Percentiles rank a stretch among this genome's conserved stretches.
These are phyloP conservation scores for Alternaria arborescens DNA, from an alignment of 2,329 filamentous ascomycete genomes.

Conservation along the genomic window DNA sequence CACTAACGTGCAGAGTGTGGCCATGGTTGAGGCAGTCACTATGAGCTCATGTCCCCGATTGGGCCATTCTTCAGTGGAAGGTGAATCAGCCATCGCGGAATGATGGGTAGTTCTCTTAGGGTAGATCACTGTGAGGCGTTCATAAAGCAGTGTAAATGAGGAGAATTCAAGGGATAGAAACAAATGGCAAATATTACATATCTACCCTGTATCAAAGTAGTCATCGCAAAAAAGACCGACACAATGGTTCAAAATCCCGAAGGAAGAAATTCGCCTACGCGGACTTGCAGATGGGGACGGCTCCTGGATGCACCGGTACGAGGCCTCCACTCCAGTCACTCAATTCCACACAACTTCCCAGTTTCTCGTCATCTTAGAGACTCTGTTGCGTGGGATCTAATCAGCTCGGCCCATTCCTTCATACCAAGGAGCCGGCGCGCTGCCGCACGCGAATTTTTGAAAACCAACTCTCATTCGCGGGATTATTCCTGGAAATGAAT, in stretches of 20 bases:
- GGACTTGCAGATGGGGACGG: not conserved
- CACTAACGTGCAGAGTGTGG: slow-evolving; percentile 11
- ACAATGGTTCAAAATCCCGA: not conserved
- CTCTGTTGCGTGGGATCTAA: not conserved
- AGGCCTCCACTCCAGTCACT: not conserved
- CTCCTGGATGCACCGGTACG: not conserved
- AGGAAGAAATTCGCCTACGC: not conserved
- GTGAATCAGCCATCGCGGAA: not conserved
- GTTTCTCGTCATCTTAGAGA: not conserved
- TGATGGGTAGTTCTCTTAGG: not conserved
- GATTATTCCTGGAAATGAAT: not conserved
- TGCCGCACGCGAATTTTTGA: not conserved
- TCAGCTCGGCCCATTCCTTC: not conserved
- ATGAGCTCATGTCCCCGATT: slow-evolving; percentile 15
- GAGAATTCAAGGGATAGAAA: too few relatives aligned
- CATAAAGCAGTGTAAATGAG: not conserved
- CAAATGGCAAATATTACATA: not conserved
- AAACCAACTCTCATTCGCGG: not conserved
- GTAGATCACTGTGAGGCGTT: not conserved
- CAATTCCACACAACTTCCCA: not conserved
- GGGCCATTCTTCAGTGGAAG: not conserved
- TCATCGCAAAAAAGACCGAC: not conserved
- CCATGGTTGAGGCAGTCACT: slow-evolving; percentile 14
- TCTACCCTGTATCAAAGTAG: not conserved
- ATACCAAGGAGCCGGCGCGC: not conserved